phyloP scores from a whole-genome alignment of 2,329 filamentous ascomycete genomes.

The Botryotinia convoluta region DNA sequence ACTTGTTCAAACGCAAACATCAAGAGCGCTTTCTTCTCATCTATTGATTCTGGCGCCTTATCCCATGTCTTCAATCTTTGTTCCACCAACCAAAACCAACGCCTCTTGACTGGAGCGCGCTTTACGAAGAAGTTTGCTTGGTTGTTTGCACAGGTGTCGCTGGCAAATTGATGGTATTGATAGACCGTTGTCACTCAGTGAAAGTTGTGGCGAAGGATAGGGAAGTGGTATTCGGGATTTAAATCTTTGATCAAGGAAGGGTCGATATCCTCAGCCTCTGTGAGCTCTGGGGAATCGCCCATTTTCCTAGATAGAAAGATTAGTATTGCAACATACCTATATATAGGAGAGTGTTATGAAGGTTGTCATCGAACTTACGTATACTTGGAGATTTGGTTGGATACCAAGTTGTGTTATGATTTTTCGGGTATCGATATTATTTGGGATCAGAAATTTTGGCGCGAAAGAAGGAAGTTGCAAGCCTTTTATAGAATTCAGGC shows the following conservation, averaged over 20 bases:
- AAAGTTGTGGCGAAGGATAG: accelerated
- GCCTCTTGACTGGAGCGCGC: not conserved
- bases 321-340: too few relatives aligned
- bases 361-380: accelerated
- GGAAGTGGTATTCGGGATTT: accelerated
- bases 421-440: too few relatives aligned
- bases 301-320: too few relatives aligned
- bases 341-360: too few relatives aligned
- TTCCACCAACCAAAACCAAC: not conserved
- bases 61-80: not conserved
- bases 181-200: accelerated
- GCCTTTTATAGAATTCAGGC: too few relatives aligned
- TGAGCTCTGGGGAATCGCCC: too few relatives aligned
- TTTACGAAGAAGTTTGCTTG: accelerated
- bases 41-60: not conserved
- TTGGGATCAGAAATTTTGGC: too few relatives aligned
- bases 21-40: not conserved
- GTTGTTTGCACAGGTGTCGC: not conserved
- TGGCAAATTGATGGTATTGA: not conserved
- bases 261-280: too few relatives aligned
- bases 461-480: too few relatives aligned
- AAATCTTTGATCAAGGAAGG: too few relatives aligned
- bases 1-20: not conserved
- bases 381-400: too few relatives aligned
- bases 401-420: too few relatives aligned